phyloP scores from a whole-genome alignment of 1,139 yeast genomes.

The Tardiomyces blankii region DNA sequence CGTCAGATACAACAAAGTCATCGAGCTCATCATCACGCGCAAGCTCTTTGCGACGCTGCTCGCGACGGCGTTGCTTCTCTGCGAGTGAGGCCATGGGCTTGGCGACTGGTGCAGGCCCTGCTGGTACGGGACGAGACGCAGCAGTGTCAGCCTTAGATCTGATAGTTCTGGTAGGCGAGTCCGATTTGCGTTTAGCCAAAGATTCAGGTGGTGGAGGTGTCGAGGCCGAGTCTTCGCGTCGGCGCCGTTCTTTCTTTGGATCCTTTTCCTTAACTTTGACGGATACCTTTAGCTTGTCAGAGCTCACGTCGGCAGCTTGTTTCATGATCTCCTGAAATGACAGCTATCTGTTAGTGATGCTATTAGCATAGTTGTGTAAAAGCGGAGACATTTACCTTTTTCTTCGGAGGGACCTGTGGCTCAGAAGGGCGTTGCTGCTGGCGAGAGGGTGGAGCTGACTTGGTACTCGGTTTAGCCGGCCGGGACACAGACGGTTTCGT shows the following conservation, averaged over 20 bases:
- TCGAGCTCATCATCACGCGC: slow-evolving; percentile 21
- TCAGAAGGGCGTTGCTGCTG: neutral
- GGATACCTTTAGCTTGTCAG: slow-evolving; percentile 25
- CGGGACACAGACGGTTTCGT: slow-evolving; percentile 2
- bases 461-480: slow-evolving; percentile 1
- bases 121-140: neutral
- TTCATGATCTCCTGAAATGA: slow-evolving; percentile 27
- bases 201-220: too few species aligned
- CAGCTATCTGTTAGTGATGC: neutral
- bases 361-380: neutral
- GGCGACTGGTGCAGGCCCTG: slow-evolving; percentile 19
- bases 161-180: too few species aligned
- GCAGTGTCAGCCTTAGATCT: neutral
- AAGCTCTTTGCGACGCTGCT: slow-evolving; percentile 12
- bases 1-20: slow-evolving; percentile 28
- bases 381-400: slow-evolving; percentile 16
- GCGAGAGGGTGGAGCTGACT: neutral
- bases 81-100: slow-evolving; percentile 20
- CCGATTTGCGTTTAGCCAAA: neutral
- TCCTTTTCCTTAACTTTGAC: slow-evolving; percentile 19
- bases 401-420: slow-evolving; percentile 5
- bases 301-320: slow-evolving; percentile 26
- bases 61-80: slow-evolving; percentile 9
- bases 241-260: neutral
- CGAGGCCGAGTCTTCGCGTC: neutral